Conservation (phyloP, 176 grass and related monocot genomes). For the Saccharum spontaneum region DNA sequence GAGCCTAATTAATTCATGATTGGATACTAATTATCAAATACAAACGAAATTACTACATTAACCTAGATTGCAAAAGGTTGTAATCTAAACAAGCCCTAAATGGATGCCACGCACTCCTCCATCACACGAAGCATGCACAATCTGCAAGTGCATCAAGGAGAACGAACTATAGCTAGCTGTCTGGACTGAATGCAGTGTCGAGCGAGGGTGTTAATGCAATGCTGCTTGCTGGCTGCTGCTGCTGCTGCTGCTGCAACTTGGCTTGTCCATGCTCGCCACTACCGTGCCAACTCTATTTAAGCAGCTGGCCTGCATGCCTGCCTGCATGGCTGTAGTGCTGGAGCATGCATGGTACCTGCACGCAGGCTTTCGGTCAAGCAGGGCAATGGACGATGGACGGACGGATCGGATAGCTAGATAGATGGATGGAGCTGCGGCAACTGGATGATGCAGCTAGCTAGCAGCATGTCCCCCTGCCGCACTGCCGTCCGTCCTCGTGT, state of each 20-base stretch:
- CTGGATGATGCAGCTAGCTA: neutral
- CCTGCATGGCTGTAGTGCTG: neutral
- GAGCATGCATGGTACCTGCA: neutral
- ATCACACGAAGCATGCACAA: neutral
- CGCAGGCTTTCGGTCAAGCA: neutral
- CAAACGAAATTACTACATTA: no score
- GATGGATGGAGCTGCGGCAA: neutral
- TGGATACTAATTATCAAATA: no score
- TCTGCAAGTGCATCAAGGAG: neutral
- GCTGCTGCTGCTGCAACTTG: slow-evolving; percentile 34
- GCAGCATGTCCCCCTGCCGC: neutral
- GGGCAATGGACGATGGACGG: neutral
- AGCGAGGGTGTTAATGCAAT: neutral
- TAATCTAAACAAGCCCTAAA: no score
- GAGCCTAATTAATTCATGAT: no score
- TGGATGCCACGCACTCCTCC: neutral
- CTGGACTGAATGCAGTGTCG: slow-evolving; percentile 1
- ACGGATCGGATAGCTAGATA: neutral
- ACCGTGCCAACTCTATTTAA: slow-evolving; percentile 11
- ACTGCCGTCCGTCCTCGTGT: slow-evolving; percentile 2
- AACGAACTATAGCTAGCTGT: no score
- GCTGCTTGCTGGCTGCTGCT: neutral
- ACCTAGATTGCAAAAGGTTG: no score
- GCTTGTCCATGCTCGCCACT: slow-evolving; percentile 54
- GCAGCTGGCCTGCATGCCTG: neutral